Conservation (phyloP, 2,329 filamentous ascomycete species). For the Fusarium foetens region DNA sequence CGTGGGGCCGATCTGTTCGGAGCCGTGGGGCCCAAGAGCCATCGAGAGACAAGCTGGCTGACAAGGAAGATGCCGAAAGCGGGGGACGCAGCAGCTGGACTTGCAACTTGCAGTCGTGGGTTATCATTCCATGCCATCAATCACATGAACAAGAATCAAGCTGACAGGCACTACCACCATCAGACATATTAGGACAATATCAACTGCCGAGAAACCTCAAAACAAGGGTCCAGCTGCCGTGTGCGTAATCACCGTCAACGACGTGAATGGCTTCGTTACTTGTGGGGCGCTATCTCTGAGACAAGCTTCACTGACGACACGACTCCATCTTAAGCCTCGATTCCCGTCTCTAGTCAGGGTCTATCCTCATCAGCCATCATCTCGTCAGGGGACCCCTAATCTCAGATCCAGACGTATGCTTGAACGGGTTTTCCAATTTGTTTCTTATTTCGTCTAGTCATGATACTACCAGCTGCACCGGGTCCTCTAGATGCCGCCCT, state of each 20-base stretch:
- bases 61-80: conserved; percentile 36
- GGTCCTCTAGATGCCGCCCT: conserved; percentile 25
- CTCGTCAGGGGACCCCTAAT: background rate
- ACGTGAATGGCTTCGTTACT: conserved; percentile 20
- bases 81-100: background rate
- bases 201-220: conserved; percentile 13
- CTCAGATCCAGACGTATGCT: conserved; percentile 12
- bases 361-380: conserved; percentile 27
- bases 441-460: conserved; percentile 39
- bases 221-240: conserved; percentile 26
- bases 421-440: conserved; percentile 19
- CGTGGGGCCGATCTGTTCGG: conserved; percentile 33
- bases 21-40: conserved; percentile 4
- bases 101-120: background rate
- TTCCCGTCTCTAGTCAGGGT: conserved; percentile 36
- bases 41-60: background rate
- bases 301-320: conserved; percentile 34
- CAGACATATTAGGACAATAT: background rate
- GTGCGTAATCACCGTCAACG: conserved; percentile 26
- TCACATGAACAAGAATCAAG: conserved; percentile 1
- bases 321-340: conserved; percentile 30
- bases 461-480: conserved; percentile 25
- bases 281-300: conserved; percentile 22
- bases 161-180: background rate
- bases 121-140: conserved; percentile 1